These are phyloP conservation scores for Neonectria neomacrospora DNA, from an alignment of 2,329 filamentous ascomycete species.

Conservation along the genomic window DNA sequence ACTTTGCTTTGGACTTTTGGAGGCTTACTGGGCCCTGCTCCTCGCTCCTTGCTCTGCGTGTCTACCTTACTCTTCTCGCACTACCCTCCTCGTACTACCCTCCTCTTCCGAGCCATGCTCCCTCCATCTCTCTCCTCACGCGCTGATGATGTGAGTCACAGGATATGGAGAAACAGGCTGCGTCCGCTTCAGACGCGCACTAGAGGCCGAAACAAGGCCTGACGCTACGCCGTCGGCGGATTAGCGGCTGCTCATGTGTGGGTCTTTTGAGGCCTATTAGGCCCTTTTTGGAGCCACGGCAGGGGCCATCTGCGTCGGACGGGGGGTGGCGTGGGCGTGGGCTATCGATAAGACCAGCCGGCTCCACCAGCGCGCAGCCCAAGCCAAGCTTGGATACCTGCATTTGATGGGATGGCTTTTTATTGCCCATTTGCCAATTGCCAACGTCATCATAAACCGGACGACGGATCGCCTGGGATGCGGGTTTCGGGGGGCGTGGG, in stretches of 20 bases:
- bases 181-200: slow-evolving; percentile 33
- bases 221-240: slow-evolving; percentile 30
- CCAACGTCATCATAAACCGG: slow-evolving; percentile 35
- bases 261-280: slow-evolving; percentile 17
- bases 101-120: slow-evolving; percentile 19
- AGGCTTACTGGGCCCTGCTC: slow-evolving; percentile 6
- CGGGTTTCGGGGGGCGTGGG: slow-evolving; percentile 11
- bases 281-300: slow-evolving; percentile 19
- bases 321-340: slow-evolving; percentile 24
- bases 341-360: slow-evolving; percentile 41
- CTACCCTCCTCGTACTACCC: neutral
- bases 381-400: slow-evolving; percentile 8
- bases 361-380: slow-evolving; percentile 17
- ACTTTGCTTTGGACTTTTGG: slow-evolving; percentile 2
- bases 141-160: slow-evolving; percentile 44
- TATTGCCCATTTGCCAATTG: slow-evolving; percentile 32
- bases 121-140: slow-evolving; percentile 25
- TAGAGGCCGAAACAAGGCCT: slow-evolving; percentile 41
- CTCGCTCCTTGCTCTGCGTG: neutral
- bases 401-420: slow-evolving; percentile 28
- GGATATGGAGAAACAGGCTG: slow-evolving; percentile 39
- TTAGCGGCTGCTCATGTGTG: slow-evolving; percentile 38
- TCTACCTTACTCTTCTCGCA: neutral
- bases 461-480: slow-evolving; percentile 14
- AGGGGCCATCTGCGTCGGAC: slow-evolving; percentile 17